Percentiles rank a stretch among this genome's conserved stretches.
phyloP scores from a whole-genome alignment of 768 basidiomycete genomes.

The Suillus variegatus region DNA sequence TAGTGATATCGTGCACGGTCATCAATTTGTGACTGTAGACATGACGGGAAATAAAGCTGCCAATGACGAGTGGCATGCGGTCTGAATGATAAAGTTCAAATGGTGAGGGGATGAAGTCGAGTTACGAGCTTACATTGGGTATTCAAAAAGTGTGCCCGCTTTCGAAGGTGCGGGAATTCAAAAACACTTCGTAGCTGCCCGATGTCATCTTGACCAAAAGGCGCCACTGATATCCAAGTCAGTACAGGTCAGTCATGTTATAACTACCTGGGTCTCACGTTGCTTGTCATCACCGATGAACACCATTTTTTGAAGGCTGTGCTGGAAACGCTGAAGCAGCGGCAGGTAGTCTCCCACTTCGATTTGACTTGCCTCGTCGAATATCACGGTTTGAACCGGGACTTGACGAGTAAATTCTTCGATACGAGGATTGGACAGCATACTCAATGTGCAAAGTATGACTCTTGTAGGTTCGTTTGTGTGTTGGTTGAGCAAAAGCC shows the following conservation, averaged over 20 bases:
- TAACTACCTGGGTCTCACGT: constrained; percentile 20
- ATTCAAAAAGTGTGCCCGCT: constrained; percentile 53
- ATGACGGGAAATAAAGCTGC: constrained; percentile 62
- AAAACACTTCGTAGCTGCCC: constrained; percentile 71
- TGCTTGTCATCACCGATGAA: constrained; percentile 43
- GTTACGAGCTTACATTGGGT: constrained; percentile 62
- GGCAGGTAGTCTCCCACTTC: constrained; percentile 43
- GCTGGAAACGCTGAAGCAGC: constrained; percentile 28
- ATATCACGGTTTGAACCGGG: constrained; percentile 40
- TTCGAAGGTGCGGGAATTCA: constrained; percentile 61
- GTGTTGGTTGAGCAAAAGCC: constrained; percentile 25
- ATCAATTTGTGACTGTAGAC: constrained; percentile 62
- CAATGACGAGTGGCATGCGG: constrained; percentile 80
- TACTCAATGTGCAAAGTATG: constrained; percentile 50
- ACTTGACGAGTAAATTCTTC: constrained; percentile 20
- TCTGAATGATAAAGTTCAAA: constrained; percentile 44
- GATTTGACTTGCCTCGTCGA: constrained; percentile 53
- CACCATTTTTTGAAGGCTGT: constrained; percentile 35
- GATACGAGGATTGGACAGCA: constrained; percentile 37
- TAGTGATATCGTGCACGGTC: constrained; percentile 51
- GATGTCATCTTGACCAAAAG: constrained; percentile 72
- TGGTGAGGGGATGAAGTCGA: too few species aligned
- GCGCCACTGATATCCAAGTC: constrained; percentile 56
- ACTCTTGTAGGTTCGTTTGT: constrained; percentile 22
- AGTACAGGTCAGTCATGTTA: neutral